phyloP scores from a whole-genome alignment of 1,284 basidiomycete species.

The Ceratobasidium sp. region DNA sequence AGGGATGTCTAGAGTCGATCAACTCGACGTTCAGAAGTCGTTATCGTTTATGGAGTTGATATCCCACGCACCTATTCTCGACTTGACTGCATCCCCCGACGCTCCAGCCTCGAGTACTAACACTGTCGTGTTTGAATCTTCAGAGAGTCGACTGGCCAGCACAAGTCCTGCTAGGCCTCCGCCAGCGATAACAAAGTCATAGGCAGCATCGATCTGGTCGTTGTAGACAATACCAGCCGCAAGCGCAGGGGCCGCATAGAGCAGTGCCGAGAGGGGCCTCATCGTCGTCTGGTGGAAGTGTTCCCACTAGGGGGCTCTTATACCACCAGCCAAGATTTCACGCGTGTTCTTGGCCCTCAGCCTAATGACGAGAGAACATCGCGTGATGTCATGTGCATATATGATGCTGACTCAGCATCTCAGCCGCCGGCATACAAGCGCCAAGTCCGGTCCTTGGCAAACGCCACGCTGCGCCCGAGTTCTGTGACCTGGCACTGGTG shows the following conservation, averaged over 20 bases:
- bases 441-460: neutral
- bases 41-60: neutral
- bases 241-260: conserved; percentile 1
- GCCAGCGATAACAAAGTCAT: conserved; percentile 65
- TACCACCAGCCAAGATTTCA: conserved; percentile 11
- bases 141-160: conserved; percentile 73
- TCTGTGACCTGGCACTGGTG: no score
- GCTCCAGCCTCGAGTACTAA: conserved; percentile 76
- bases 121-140: conserved; percentile 70
- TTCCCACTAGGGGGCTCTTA: neutral
- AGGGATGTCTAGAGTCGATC: conserved; percentile 54
- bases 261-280: conserved; percentile 1
- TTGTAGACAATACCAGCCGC: conserved; percentile 38
- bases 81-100: conserved; percentile 59
- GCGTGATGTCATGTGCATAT: neutral
- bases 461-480: no score
- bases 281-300: neutral
- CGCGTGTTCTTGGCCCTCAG: neutral
- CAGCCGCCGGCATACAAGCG: neutral
- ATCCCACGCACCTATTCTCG: conserved; percentile 15
- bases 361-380: conserved; percentile 17
- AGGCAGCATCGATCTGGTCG: conserved; percentile 49
- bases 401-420: neutral
- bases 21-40: conserved; percentile 36
- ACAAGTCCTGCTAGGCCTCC: conserved; percentile 79